Percentiles rank a stretch among this genome's conserved stretches.
Evolutionary conservation across 495 filamentous ascomycete species (phyloP).

Genomic region (Hamigera avellanea): DNA sequence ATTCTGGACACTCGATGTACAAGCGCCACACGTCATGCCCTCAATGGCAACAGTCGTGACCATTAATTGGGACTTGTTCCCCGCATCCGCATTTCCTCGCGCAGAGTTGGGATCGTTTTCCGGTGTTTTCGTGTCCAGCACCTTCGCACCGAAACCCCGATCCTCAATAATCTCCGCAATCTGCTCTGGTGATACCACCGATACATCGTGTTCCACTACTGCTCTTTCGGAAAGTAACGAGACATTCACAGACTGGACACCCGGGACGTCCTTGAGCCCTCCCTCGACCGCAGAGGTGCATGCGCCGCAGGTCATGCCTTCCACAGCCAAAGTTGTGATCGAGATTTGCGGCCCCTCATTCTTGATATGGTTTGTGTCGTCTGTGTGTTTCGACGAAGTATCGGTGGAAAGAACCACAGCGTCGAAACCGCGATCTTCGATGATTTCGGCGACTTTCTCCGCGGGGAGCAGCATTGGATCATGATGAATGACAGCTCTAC

Average conservation of each 20-base stretch:
- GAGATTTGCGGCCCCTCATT: conserved; percentile 28
- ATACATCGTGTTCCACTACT: conserved; percentile 67
- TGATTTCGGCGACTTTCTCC: conserved; percentile 66
- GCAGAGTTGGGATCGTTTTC: conserved; percentile 6
- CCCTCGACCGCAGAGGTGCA: conserved; percentile 86
- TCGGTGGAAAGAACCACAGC: conserved; percentile 84
- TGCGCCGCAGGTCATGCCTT: conserved; percentile 95
- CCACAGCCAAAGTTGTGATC: conserved; percentile 77
- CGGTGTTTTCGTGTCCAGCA: conserved; percentile 41
- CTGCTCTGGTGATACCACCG: conserved; percentile 49
- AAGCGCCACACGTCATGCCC: conserved; percentile 96
- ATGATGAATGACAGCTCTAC: conserved; percentile 81
- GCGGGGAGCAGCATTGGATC: conserved; percentile 64
- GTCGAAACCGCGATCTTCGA: conserved; percentile 92
- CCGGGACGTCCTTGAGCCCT: conserved; percentile 58
- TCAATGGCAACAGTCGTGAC: conserved; percentile 77
- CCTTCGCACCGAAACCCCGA: conserved; percentile 78
- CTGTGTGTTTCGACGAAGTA: conserved; percentile 33
- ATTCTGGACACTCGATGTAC: conserved; percentile 79
- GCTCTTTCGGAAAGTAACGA: conserved; percentile 63
- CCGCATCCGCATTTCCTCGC: conserved; percentile 20
- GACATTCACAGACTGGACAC: conserved; percentile 75
- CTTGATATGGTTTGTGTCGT: conserved; percentile 12
- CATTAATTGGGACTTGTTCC: conserved; percentile 30
- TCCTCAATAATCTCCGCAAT: conserved; percentile 88